Conservation (phyloP, 2,329 filamentous ascomycete genomes). For the Talaromyces sp. region DNA sequence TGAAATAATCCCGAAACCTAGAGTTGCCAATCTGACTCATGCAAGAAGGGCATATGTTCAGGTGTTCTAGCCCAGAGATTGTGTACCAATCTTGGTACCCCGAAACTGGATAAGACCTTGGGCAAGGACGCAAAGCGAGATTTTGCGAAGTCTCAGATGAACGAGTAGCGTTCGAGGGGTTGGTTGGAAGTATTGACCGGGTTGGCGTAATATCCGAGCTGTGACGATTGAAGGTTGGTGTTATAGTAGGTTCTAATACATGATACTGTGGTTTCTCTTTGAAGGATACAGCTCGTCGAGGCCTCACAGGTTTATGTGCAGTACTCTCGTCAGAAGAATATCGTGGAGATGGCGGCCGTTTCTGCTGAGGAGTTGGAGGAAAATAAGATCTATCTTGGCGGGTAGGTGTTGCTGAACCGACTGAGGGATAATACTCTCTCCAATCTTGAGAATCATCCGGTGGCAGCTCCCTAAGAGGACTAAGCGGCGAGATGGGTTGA, state of each 20-base stretch:
- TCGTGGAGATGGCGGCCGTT: background rate
- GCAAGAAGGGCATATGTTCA: slow-evolving; percentile 80
- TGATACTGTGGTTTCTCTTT: slow-evolving; percentile 4
- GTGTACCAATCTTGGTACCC: slow-evolving; percentile 77
- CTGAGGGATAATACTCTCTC: background rate
- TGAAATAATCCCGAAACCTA: slow-evolving; percentile 62
- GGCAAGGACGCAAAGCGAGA: slow-evolving; percentile 60
- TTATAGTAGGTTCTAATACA: background rate
- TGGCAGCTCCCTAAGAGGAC: background rate
- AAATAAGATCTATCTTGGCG: background rate
- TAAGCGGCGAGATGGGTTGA: background rate
- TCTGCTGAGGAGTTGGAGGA: background rate
- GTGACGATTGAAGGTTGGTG: background rate
- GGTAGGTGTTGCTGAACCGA: background rate
- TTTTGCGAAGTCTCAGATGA: background rate
- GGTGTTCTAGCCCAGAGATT: slow-evolving; percentile 61
- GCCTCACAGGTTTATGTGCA: background rate
- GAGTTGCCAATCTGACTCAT: slow-evolving; percentile 67
- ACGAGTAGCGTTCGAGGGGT: slow-evolving; percentile 14
- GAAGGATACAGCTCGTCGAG: slow-evolving; percentile 14
- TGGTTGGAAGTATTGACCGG: slow-evolving; percentile 7
- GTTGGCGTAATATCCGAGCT: slow-evolving; percentile 2
- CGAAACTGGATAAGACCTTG: slow-evolving; percentile 56
- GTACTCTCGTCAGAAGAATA: background rate
- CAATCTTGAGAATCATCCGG: background rate